Conservation (phyloP, 352 stramenopile genomes). For the Phytophthora melonis region DNA sequence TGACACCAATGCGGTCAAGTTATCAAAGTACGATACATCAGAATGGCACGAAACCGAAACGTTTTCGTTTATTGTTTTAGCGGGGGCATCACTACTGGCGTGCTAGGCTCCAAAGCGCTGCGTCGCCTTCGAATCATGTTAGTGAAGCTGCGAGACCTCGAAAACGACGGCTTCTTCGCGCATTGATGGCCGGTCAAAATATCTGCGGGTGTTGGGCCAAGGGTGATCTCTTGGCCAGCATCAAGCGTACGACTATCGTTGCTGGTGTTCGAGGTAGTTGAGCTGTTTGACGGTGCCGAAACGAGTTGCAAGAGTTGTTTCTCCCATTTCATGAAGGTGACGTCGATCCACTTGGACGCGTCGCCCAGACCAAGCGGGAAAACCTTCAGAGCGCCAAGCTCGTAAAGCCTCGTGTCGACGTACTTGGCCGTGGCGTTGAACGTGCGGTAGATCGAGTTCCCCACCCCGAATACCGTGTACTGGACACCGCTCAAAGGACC, state of each 20-base stretch:
- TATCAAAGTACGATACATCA: background rate
- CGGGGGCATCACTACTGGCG: background rate
- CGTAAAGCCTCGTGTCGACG: conserved; percentile 81
- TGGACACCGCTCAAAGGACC: conserved; percentile 20
- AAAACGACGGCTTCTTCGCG: background rate
- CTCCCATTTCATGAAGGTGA: conserved; percentile 44
- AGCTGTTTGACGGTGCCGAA: background rate
- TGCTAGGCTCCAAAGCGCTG: conserved; percentile 5
- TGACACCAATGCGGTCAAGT: too few relatives aligned
- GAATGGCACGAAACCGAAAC: too few relatives aligned
- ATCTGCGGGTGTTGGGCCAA: conserved; percentile 66
- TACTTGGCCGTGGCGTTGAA: conserved; percentile 95
- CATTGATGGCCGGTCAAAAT: conserved; percentile 39
- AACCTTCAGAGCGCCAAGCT: conserved; percentile 58
- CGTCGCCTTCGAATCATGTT: conserved; percentile 1
- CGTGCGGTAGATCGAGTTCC: conserved; percentile 95
- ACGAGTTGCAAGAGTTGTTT: background rate
- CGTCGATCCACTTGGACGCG: conserved; percentile 87
- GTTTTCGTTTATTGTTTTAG: background rate
- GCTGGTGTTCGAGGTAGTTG: background rate
- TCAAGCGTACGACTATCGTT: background rate
- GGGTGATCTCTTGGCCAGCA: background rate
- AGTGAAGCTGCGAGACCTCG: background rate
- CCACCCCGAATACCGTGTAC: conserved; percentile 89
- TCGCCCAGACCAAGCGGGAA: conserved; percentile 85